Base-by-base conservation (phyloP, 2,329 filamentous ascomycete genomes). In the Penicillium sp. region DNA sequence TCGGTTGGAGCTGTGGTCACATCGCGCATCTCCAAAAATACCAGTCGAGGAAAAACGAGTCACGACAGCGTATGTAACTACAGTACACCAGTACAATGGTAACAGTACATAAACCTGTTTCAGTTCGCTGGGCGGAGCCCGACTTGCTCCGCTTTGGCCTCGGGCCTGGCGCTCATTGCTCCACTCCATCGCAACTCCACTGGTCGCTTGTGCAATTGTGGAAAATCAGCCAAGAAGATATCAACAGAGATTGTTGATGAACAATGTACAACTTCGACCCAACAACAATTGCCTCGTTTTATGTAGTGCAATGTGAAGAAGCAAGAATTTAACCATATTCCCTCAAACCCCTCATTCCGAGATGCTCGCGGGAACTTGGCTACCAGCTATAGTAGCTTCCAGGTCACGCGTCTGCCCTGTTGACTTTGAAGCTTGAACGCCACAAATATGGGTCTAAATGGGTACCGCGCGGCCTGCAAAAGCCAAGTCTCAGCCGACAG, bases 361-460 rank as follows among this genome's bases (percentile, higher is more conserved):
- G 9, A 16, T 44, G 6, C 41, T 44, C 14, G 6, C 11, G 7
- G 6, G 13, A 44, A 6, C 9, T 43, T 43, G 19, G 41, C 41
- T 16, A 46, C 43, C 14, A 11, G 37, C 37, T 40, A 18, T 6
- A 10, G 43, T 31, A 46, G 11, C n/a, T 6, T 2, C 24, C 22
- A 6, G 19, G 22, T 24, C 44, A 2, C 5, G 4, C 46, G 16
- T 14, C n/a, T 49, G 46, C 37, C 31, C 13, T 24, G 46, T 27
- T 43, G n/a, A 31, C 39, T 36, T 31, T 41, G 22, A 22, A 22
- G 22, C 22, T 22, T 22, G 50, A 46, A 52, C 61, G 54, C 60
- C 63, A 64, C 63, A 56, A 56, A 22, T 22, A 51, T 58, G 43
- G 43, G 43, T 46, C 43, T n/a, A 27, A 1, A 60, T 62, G 54